Base-by-base conservation (phyloP, 352 stramenopile species). In the Bremia lactucae region DNA sequence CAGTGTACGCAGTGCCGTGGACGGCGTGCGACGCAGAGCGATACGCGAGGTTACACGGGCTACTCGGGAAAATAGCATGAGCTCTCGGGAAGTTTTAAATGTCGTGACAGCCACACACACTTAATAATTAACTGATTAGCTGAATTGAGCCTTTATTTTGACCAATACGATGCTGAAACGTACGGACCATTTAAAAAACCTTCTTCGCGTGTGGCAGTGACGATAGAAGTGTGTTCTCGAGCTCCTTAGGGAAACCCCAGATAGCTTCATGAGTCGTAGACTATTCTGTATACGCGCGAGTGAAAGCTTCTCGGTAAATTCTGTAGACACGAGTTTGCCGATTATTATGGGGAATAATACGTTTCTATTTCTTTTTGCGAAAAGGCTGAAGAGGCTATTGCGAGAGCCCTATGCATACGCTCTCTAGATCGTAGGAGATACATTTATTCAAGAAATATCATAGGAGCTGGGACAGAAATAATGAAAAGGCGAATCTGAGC, bases 401-500 rank as follows among this genome's bases (percentile, higher is more conserved):
- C 33, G 39, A 59, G 42, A 71, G 62, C 36, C 40, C 56, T 18
- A 59, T 44, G 52, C 52, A 58, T 38, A 61, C 4, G 43, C 19
- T 55, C 42, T 65, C 50, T 68, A 68, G 58, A 67, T 66, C 28
- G 25, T 57, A 50, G 45, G 46, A 68, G 62, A 28, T 19, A 72
- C 62, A 72, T 44, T 51, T 22, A 19, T 29, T n/a, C n/a, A n/a
- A n/a, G n/a, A 38, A 42, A 43, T 7, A 36, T 18, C 53, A 34
- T 18, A 36, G 33, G 41, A 54, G 58, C 47, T 38, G 19, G 59
- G 65, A 72, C 52, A 77, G 55, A 69, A 16, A 46, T 6, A 38
- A 61, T 26, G 55, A 76, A 79, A 83, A 85, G 72, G 72, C 70
- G 70, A 85, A 83, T 46, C 70, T 83, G 70, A 85, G 68, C 52